Conservation (phyloP, 2,329 filamentous ascomycete genomes). For the Didymella arachidicola region DNA sequence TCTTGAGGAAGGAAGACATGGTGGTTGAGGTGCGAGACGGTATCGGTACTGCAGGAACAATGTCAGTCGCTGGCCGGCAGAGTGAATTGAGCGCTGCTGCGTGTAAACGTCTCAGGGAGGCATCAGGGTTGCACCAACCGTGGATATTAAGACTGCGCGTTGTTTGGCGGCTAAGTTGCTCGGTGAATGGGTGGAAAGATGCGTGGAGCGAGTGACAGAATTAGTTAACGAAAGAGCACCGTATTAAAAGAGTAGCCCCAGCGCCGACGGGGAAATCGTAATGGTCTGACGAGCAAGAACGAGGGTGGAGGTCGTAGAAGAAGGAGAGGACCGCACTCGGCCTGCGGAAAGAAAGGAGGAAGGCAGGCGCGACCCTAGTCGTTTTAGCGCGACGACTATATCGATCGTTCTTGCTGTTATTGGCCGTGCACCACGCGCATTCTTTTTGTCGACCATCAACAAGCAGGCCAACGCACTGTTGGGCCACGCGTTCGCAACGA, state of each 20-base stretch:
- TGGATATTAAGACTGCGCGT: constrained; percentile 49
- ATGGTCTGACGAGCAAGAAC: constrained; percentile 36
- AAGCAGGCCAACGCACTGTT: constrained; percentile 20
- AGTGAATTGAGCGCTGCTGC: constrained; percentile 21
- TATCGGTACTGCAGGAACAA: constrained; percentile 29
- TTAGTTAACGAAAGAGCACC: constrained; percentile 40
- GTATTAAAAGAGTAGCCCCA: constrained; percentile 41
- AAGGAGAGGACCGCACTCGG: constrained; percentile 26
- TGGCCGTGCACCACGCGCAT: constrained; percentile 9
- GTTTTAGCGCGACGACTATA: constrained; percentile 18
- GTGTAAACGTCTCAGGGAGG: constrained; percentile 11
- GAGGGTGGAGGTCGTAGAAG: constrained; percentile 29
- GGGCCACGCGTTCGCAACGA: constrained; percentile 14
- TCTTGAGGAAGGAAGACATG: constrained; percentile 64
- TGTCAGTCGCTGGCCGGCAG: constrained; percentile 18
- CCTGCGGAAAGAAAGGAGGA: constrained; percentile 24
- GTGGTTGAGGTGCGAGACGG: constrained; percentile 29
- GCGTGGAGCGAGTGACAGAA: constrained; percentile 51
- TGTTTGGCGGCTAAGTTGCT: constrained; percentile 35
- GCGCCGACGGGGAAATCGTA: constrained; percentile 33
- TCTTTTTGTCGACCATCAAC: constrained; percentile 19
- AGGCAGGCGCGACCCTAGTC: constrained; percentile 22
- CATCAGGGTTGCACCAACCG: constrained; percentile 34
- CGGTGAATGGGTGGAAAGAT: constrained; percentile 44
- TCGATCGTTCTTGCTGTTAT: constrained; percentile 1